A percentile compares a stretch with the other conserved stretches of the same genome.
phyloP scores from a whole-genome alignment of 768 basidiomycete species.

The Tephrocybe sp. region DNA sequence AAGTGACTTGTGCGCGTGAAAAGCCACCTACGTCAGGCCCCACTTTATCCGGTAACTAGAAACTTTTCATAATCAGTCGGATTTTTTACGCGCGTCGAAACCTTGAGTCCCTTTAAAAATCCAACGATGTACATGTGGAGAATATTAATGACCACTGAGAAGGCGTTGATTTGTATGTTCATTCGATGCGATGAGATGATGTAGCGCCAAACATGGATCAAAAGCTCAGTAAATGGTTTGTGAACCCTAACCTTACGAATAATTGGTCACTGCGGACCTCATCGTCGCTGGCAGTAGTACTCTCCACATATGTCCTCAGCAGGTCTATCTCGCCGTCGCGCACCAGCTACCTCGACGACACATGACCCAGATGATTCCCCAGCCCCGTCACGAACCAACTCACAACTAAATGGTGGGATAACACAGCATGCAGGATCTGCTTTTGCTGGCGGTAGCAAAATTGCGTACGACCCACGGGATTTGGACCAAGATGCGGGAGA shows the following conservation, averaged over 20 bases:
- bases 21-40: too few species aligned
- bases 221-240: not conserved
- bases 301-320: constrained; percentile 41
- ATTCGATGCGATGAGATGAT: too few species aligned
- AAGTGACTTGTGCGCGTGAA: too few species aligned
- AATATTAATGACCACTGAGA: too few species aligned
- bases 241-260: not conserved
- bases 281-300: not conserved
- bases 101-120: too few species aligned
- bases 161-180: too few species aligned
- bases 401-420: constrained; percentile 17
- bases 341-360: constrained; percentile 37
- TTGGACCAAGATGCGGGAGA: constrained; percentile 66
- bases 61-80: too few species aligned
- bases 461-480: constrained; percentile 94
- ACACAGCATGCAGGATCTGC: constrained; percentile 73
- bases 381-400: constrained; percentile 19
- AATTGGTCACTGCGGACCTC: not conserved
- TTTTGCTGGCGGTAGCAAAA: constrained; percentile 80
- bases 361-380: constrained; percentile 35
- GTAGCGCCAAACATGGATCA: not conserved
- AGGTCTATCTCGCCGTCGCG: constrained; percentile 57
- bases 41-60: too few species aligned
- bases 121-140: too few species aligned
- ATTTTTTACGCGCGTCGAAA: too few species aligned